phyloP scores from a whole-genome alignment of 2,329 filamentous ascomycete species.

The Sporothrix brasiliensis region DNA sequence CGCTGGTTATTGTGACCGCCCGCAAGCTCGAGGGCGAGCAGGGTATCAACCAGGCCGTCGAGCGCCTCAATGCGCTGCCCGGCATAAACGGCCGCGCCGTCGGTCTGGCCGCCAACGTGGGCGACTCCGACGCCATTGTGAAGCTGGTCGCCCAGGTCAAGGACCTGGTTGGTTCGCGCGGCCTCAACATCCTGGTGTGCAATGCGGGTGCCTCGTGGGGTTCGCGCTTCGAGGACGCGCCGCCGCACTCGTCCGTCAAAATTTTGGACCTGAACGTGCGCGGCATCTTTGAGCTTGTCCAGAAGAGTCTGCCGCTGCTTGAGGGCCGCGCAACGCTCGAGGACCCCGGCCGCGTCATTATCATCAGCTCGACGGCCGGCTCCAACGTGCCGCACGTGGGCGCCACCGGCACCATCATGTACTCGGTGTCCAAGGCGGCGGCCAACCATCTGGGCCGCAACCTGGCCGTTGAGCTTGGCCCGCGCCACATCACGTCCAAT shows the following conservation, averaged over 20 bases:
- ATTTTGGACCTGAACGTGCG: constrained; percentile 73
- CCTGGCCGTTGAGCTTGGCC: constrained; percentile 69
- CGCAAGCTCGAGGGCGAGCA: constrained; percentile 66
- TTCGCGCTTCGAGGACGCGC: constrained; percentile 63
- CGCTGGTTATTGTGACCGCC: constrained; percentile 72
- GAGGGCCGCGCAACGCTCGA: constrained; percentile 43
- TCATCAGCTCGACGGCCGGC: constrained; percentile 68
- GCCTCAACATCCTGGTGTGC: constrained; percentile 67
- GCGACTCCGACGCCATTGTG: constrained; percentile 63
- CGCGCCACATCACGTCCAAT: constrained; percentile 65
- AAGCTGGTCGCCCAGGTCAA: constrained; percentile 60
- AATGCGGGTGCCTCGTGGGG: constrained; percentile 74
- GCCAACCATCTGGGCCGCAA: constrained; percentile 60
- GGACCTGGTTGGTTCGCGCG: constrained; percentile 58
- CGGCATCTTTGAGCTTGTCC: constrained; percentile 69
- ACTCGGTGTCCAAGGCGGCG: constrained; percentile 70
- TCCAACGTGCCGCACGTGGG: constrained; percentile 63
- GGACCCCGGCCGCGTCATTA: constrained; percentile 64
- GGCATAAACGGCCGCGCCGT: constrained; percentile 61
- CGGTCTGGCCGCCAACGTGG: constrained; percentile 67
- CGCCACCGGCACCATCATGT: constrained; percentile 64
- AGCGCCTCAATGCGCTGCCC: constrained; percentile 65
- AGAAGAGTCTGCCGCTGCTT: constrained; percentile 50
- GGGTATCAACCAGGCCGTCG: constrained; percentile 66
- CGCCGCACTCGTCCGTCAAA: constrained; percentile 64